Base-by-base conservation (phyloP, 179 eudicot species). In the Vitellaria paradoxa region DNA sequence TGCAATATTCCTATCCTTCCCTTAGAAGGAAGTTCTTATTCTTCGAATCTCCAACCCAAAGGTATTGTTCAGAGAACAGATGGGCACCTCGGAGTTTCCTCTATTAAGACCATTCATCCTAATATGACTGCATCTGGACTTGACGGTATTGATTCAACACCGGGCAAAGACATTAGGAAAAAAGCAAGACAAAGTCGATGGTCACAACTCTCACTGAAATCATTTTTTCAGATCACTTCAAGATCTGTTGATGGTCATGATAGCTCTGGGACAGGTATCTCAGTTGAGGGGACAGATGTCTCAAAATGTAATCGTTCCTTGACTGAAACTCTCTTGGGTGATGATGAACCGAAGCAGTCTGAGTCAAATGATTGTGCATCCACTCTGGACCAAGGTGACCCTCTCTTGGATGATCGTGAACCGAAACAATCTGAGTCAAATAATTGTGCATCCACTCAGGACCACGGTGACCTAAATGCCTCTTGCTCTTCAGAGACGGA, bases 181-280 rank as follows among this genome's bases (percentile, higher is more conserved):
- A 92, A 91, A 82, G 73, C 80, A 73, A 93, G 88, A 80, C 82
- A 85, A 65, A 82, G 81, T 73, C 93, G 87, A 75, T 85, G 76
- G 68, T 88, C 93, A 76, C 99, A 96, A 79, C 93, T 85, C 70
- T 88, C 99, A 75, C 87, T 96, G 80, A 92, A 82, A 70, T 92
- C 98, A 23, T 96, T 96, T 78, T 96, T 96, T 81, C 84, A 77
- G 78, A 93, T 79, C 79, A 84, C 83, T 79, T 62, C 88, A 23
- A 73, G 23, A 56, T 50, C 74, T 74, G 64, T 68, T 69, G 74
- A 66, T 60, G 79, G 68, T 30, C 61, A 69, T 68, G 75, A 24
- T 52, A 78, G 68, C 70, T 70, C 80, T 46, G 77, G 77, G 57
- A 69, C 83, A 73, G 85, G 78, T 17, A 47, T 74, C 61, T 68